These are phyloP conservation scores for Bidens hawaiensis DNA, from an alignment of 140 eudicot genomes.

Conservation along the genomic window DNA sequence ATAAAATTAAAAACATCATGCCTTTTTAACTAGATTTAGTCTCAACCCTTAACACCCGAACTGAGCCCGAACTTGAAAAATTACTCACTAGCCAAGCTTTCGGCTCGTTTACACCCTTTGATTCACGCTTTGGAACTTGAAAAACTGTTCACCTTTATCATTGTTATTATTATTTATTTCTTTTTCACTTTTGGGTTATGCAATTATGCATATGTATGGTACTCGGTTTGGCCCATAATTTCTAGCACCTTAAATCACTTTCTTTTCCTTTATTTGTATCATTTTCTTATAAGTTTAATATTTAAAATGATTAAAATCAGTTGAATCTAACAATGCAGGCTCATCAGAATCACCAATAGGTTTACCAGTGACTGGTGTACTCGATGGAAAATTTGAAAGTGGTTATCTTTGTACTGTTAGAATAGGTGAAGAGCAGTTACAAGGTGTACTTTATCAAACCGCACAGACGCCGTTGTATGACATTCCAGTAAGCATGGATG, in stretches of 20 bases:
- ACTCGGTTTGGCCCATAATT: not conserved
- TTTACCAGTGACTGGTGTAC: slow-evolving; percentile 60
- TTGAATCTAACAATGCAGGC: slow-evolving; percentile 29
- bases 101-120: too few relatives aligned
- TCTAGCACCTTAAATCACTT: not conserved
- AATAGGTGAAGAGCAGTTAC: slow-evolving; percentile 63
- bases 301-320: not conserved
- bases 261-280: not conserved
- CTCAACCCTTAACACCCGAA: too few relatives aligned
- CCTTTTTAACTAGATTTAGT: too few relatives aligned
- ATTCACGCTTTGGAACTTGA: too few relatives aligned
- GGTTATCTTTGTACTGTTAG: slow-evolving; percentile 86
- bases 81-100: too few relatives aligned
- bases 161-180: too few relatives aligned
- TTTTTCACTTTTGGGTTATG: not conserved
- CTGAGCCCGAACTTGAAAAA: too few relatives aligned
- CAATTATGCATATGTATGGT: not conserved
- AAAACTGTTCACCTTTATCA: too few relatives aligned
- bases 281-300: not conserved
- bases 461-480: slow-evolving; percentile 28
- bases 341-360: slow-evolving; percentile 38
- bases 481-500: slow-evolving; percentile 19
- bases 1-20: too few relatives aligned
- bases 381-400: slow-evolving; percentile 84
- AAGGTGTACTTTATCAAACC: slow-evolving; percentile 83